A percentile compares a stretch with the other conserved stretches of the same genome.
phyloP scores from a whole-genome alignment of 1,284 basidiomycete species.

The Phaffia rhodozyma region DNA sequence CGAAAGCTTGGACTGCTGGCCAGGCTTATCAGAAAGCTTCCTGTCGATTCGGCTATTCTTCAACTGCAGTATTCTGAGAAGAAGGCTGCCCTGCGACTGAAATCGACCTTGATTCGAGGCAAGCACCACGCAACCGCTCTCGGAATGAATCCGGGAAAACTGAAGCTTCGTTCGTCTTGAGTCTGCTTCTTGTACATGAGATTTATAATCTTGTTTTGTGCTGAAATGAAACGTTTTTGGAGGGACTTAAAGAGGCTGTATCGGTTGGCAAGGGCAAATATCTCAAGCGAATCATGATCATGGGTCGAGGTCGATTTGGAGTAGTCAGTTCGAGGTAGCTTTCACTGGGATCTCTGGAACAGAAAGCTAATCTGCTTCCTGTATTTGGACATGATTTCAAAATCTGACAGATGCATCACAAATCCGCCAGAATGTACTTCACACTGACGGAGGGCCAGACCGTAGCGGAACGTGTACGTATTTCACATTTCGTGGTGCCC shows the following conservation, averaged over 20 bases:
- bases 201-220: neutral
- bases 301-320: constrained; percentile 8
- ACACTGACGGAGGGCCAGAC: neutral
- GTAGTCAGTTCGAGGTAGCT: too few relatives aligned
- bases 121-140: neutral
- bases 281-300: neutral
- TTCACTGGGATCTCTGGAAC: too few relatives aligned
- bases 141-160: constrained; percentile 1
- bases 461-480: constrained; percentile 1
- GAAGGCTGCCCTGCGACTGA: neutral
- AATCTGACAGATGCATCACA: neutral
- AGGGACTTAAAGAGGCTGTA: neutral
- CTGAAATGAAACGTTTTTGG: too few relatives aligned
- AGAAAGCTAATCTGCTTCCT: too few relatives aligned
- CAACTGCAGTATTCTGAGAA: constrained; percentile 8
- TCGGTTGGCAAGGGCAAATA: constrained; percentile 8
- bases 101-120: neutral
- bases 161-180: neutral
- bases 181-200: too few relatives aligned
- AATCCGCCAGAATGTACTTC: constrained; percentile 8
- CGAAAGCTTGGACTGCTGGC: constrained; percentile 1
- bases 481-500: neutral
- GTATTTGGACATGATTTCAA: too few relatives aligned
- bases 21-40: neutral
- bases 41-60: constrained; percentile 9